Conservation (phyloP, 1,284 basidiomycete species). For the Irpex sp. region DNA sequence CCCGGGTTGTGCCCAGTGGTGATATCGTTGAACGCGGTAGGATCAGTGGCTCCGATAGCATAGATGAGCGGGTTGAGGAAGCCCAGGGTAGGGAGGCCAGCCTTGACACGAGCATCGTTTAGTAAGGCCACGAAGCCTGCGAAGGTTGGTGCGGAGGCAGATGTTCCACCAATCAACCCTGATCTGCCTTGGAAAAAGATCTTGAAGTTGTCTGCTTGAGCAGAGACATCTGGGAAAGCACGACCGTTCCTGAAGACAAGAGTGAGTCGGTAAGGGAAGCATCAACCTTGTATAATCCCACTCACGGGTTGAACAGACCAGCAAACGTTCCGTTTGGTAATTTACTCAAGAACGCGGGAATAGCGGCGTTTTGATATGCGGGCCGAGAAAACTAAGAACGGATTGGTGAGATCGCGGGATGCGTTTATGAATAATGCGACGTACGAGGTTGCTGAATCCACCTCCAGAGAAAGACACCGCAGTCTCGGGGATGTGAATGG, state of each 20-base stretch:
- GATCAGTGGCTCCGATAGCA: constrained; percentile 21
- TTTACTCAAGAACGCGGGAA: constrained; percentile 38
- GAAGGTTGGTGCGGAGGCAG: constrained; percentile 56
- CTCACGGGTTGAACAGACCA: constrained; percentile 59
- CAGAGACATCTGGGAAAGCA: constrained; percentile 59
- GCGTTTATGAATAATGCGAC: constrained; percentile 7
- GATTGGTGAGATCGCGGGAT: not conserved
- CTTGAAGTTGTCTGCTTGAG: constrained; percentile 44
- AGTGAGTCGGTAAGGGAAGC: not conserved
- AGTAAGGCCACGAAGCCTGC: constrained; percentile 52
- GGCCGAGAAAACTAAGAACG: constrained; percentile 48
- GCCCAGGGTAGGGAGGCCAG: constrained; percentile 41
- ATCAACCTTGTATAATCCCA: constrained; percentile 8
- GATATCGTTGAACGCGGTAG: constrained; percentile 47
- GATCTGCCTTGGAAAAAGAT: constrained; percentile 33
- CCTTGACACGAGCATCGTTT: constrained; percentile 51
- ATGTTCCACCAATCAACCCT: constrained; percentile 47
- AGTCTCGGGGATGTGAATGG: constrained; percentile 51
- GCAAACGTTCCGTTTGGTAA: constrained; percentile 45
- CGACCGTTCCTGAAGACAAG: constrained; percentile 13
- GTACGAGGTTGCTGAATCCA: constrained; percentile 61
- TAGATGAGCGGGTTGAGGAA: constrained; percentile 63
- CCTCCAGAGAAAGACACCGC: constrained; percentile 61
- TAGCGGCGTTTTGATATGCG: constrained; percentile 45
- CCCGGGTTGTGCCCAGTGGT: constrained; percentile 51